Evolutionary conservation across 306 rosid species (phyloP), one percentile per base, ranked within the genome.

Genomic region (Prinsepia uniflora): DNA sequence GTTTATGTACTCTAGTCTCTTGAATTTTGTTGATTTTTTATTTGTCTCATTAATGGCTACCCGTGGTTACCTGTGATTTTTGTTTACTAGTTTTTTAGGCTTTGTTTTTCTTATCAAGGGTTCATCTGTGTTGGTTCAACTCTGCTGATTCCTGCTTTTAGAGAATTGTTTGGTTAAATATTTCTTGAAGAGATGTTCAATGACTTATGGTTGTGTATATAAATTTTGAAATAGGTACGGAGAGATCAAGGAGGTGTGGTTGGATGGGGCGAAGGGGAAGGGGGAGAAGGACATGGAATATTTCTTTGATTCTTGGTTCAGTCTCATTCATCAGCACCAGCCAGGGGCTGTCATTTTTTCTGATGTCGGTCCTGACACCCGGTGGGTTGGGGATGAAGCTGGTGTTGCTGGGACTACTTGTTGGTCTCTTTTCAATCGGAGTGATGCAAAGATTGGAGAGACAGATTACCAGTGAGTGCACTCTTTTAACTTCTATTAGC

Each of bases 261-360:
- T 93, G 80, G 98, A 93, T 78, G 97, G 98, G 49, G 96, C 98
- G 6, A 93, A 88, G 72, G 98, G 90, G 49, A 82, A 84, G 70
- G 89, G 81, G 34, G 91, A 85, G 84, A 86, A 83, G 83, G 86
- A 87, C 76, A 87, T 90, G 92, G 63, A 87, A n/a, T 93, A 93
- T 81, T 76, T 84, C 55, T 93, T 83, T 79, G 81, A 79, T 14
- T 75, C 81, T 43, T 93, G 98, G 98, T 83, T 87, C 78, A 77
- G 87, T 72, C 78, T 87, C 55, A 82, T 90, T 86, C 97, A 88
- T 74, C 96, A 93, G 87, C 94, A 80, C 75, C 98, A 90, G 79
- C 96, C 97, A 0, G 86, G 89, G 70, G 89, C 89, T 48, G 46
- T 77, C 46, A 93, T 90, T 74, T 90, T 84, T 71, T 75, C 94